Conservation (phyloP, 1,284 basidiomycete genomes). For the Cutaneotrichosporon sp. region DNA sequence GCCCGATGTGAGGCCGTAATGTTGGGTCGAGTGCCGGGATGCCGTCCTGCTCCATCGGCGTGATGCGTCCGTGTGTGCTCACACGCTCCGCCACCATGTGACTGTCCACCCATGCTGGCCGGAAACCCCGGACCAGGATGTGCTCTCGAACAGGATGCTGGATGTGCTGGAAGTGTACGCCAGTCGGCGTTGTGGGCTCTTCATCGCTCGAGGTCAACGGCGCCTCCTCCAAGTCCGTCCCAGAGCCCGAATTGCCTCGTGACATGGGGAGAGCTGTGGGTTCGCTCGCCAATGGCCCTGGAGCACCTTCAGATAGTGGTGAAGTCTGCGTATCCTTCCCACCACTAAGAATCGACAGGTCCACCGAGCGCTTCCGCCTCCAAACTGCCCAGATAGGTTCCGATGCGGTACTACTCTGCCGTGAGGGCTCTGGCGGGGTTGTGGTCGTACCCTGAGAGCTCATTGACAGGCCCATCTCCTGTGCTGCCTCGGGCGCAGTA, state of each 20-base stretch:
- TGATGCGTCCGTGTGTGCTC: conserved; percentile 70
- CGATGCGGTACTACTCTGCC: background rate
- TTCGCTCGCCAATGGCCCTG: background rate
- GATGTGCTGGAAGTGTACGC: background rate
- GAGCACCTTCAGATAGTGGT: background rate
- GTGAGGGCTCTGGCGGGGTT: background rate
- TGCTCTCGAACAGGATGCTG: background rate
- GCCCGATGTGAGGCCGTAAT: conserved; percentile 39
- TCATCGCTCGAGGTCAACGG: background rate
- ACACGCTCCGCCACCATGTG: conserved; percentile 82
- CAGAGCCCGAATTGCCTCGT: background rate
- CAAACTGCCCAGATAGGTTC: background rate
- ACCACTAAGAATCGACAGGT: background rate
- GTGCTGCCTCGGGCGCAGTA: background rate
- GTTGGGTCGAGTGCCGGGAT: conserved; percentile 41
- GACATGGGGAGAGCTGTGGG: background rate
- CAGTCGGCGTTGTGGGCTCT: background rate
- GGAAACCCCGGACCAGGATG: conserved; percentile 26
- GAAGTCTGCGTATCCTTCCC: background rate
- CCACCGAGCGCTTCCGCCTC: background rate
- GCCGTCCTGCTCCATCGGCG: conserved; percentile 71
- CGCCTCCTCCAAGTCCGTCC: background rate
- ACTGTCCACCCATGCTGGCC: conserved; percentile 43
- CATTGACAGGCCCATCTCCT: background rate
- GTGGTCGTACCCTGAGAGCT: no score